These are phyloP conservation scores for Candida sp. DNA, from an alignment of 1,139 yeast species.

Conservation along the genomic window DNA sequence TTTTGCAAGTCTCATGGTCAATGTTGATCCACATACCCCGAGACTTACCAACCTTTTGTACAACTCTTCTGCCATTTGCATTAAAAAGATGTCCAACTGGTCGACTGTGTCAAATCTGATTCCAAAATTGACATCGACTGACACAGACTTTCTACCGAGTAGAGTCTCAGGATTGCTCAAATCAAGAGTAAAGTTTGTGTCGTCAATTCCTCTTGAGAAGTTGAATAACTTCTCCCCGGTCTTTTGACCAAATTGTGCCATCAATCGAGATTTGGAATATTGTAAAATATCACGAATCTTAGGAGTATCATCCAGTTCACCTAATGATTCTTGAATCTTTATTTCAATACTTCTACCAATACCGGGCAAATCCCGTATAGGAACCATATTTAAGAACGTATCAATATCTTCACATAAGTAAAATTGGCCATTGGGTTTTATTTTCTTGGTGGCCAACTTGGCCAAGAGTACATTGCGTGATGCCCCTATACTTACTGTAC, in stretches of 20 bases:
- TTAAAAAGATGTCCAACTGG: slow-evolving; percentile 65
- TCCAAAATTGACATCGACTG: slow-evolving; percentile 92
- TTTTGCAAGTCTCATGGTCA: slow-evolving; percentile 64
- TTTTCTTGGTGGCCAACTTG: slow-evolving; percentile 66
- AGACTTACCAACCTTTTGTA: slow-evolving; percentile 46
- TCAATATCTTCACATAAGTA: slow-evolving; percentile 27
- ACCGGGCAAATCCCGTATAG: slow-evolving; percentile 73
- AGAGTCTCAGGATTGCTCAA: slow-evolving; percentile 40
- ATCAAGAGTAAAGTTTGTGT: slow-evolving; percentile 50
- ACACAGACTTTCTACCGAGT: slow-evolving; percentile 65
- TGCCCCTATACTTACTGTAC: slow-evolving; percentile 77
- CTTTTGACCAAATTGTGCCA: slow-evolving; percentile 57
- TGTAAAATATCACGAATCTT: slow-evolving; percentile 30
- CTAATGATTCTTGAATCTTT: slow-evolving; percentile 30
- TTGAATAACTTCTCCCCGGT: slow-evolving; percentile 63
- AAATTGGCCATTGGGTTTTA: slow-evolving; percentile 76
- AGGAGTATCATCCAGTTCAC: neutral
- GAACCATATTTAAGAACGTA: slow-evolving; percentile 39
- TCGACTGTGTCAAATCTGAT: slow-evolving; percentile 61
- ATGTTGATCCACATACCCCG: slow-evolving; percentile 49
- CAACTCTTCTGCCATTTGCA: slow-evolving; percentile 58
- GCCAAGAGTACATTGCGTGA: slow-evolving; percentile 74
- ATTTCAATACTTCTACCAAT: slow-evolving; percentile 58
- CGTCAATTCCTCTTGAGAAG: slow-evolving; percentile 67
- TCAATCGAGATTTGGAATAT: slow-evolving; percentile 34